Conservation (phyloP, 371 early-diverging fungal species). For the Amoeboaphelidium protococcarum region DNA sequence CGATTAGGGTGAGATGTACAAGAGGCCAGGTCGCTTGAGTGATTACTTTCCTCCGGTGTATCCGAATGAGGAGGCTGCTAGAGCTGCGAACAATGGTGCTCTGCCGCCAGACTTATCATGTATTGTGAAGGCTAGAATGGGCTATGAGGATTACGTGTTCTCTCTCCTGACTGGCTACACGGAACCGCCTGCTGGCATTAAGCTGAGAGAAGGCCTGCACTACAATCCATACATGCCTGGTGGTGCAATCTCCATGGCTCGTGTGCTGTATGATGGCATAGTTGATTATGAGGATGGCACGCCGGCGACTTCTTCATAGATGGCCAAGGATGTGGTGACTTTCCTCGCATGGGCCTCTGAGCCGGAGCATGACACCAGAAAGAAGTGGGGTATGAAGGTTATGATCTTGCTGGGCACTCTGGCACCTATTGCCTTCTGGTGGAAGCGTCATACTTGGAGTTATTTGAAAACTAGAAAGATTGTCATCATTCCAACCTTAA, state of each 20-base stretch:
- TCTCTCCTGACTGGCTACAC: constrained; percentile 78
- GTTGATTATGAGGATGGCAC: constrained; percentile 94
- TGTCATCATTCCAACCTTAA: too few species aligned
- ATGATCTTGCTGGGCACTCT: constrained; percentile 26
- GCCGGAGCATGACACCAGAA: constrained; percentile 89
- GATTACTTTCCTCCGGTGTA: constrained; percentile 83
- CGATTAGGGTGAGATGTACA: constrained; percentile 75
- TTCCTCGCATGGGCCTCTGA: constrained; percentile 87
- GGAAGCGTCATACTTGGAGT: constrained; percentile 24
- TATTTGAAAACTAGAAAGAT: too few species aligned
- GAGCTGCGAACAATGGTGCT: constrained; percentile 87
- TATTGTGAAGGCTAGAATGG: constrained; percentile 84
- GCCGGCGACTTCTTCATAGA: constrained; percentile 86
- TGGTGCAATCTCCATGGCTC: constrained; percentile 93
- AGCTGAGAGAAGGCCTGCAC: constrained; percentile 78
- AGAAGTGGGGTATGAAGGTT: constrained; percentile 81
- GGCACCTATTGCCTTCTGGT: constrained; percentile 16
- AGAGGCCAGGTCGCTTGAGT: constrained; percentile 68
- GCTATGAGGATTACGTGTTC: constrained; percentile 88
- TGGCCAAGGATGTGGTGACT: constrained; percentile 84
- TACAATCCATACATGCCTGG: constrained; percentile 98
- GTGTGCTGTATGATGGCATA: constrained; percentile 67
- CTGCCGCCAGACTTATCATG: constrained; percentile 85
- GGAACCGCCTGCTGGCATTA: constrained; percentile 86
- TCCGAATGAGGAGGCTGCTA: constrained; percentile 86